phyloP scores from a whole-genome alignment of 495 filamentous ascomycete genomes.

The Haplographium delicatum region DNA sequence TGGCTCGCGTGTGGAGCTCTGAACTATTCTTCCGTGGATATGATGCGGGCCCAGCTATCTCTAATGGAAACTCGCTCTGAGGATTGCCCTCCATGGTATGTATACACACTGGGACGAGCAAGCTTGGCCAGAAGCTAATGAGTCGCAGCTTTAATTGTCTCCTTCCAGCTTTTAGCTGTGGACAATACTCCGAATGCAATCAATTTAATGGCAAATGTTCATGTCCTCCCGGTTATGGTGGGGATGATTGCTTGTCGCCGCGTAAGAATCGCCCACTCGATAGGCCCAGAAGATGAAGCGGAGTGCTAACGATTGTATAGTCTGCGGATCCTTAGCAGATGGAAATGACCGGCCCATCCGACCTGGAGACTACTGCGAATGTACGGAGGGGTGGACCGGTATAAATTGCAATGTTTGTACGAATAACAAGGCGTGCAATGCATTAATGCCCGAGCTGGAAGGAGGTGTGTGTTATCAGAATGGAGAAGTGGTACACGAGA shows the following conservation, averaged over 20 bases:
- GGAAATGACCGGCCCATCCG: constrained; percentile 69
- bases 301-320: constrained; percentile 27
- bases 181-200: constrained; percentile 82
- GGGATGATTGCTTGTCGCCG: constrained; percentile 83
- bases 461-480: constrained; percentile 88
- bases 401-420: constrained; percentile 98
- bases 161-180: constrained; percentile 81
- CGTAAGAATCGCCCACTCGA: constrained; percentile 34
- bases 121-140: too few relatives aligned
- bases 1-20: constrained; percentile 34
- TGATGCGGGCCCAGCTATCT: constrained; percentile 45
- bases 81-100: constrained; percentile 63
- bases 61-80: constrained; percentile 49
- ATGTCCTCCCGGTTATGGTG: constrained; percentile 88
- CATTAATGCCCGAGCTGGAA: constrained; percentile 71
- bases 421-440: constrained; percentile 72
- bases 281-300: not conserved
- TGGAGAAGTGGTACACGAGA: constrained; percentile 85
- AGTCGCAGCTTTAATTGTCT: constrained; percentile 90
- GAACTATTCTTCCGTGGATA: constrained; percentile 38
- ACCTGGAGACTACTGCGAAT: constrained; percentile 65
- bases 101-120: too few relatives aligned
- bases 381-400: constrained; percentile 92
- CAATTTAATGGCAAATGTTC: constrained; percentile 83
- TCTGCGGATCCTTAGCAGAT: constrained; percentile 83